Evolutionary conservation across 176 grass and related monocot genomes (phyloP), one percentile per base, ranked within the genome.

Genomic region (Avena atlantica): DNA sequence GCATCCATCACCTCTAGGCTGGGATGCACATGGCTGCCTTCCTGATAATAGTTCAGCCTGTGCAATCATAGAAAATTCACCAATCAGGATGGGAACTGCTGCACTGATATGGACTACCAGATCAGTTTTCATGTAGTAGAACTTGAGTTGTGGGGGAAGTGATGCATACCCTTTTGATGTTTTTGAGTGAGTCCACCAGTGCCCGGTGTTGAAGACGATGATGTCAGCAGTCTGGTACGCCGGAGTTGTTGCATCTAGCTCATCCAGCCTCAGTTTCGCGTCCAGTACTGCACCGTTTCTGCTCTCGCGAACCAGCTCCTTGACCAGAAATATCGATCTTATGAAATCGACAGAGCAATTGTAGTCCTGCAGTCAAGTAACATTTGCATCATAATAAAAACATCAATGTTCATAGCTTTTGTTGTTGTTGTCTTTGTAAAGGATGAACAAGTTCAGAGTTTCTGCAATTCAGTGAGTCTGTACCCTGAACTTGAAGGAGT

Each of bases 101-200:
- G 62, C 60, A 17, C 10, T 8, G 49, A 34, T 21, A 31, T 16
- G 58, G 80, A 1, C 48, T 10, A 52, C 23, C 48, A 61, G 5
- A 62, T 12, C 53, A 76, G 60, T n/a, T 61, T 56, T 56, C 58
- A 70, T 65, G 45, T 34, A 34, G 45, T 49, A 78, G 10, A 67
- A n/a, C 9, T 48, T 68, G 68, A 65, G 50, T 88, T 78, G 12
- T 34, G 47, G 79, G 52, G 76, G 17, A 64, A 36, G 24, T 81
- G 8, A 62, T 44, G 8, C 66, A 16, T 74, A 99, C 97, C 97
- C 97, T 88, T 80, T 83, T 42, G 97, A 94, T 56, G 89, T 94
- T 81, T 98, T 96, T 17, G 86, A 70, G 73, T 96, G 97, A 70
- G 97, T 98, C 94, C 97, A 99, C 94, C 97, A 96, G 75, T 96